Evolutionary conservation across 2,329 filamentous ascomycete genomes (phyloP), one percentile per base, ranked within the genome.

Genomic region (Aspergillus sp.): DNA sequence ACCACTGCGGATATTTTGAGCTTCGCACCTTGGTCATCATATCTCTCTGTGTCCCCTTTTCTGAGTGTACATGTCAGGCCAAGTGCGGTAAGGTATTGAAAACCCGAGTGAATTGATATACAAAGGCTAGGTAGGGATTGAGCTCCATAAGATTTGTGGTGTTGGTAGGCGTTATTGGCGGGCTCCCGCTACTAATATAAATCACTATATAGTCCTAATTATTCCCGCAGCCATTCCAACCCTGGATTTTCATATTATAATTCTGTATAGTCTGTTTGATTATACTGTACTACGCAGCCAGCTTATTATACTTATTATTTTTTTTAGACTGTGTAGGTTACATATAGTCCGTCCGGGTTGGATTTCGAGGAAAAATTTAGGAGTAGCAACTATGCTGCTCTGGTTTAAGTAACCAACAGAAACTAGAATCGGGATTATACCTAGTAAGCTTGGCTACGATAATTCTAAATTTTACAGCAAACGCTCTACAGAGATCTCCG

Each of bases 201-300:
- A 38, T 38, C 11, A 38, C 11, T 10, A 10, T 38, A 38, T 30
- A 8, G 13, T 14, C 41, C 33, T 16, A 51, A 11, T 77, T 53
- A 19, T 60, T 47, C 8, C 59, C 44, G 51, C 74, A 76, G 10
- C 70, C 71, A 13, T 46, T 60, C 71, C 70, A 75, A 14, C 66
- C 73, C 74, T 73, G 76, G 6, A 74, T 76, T 1, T 69, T 61
- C 26, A 64, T 66, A 51, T 77, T 76, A 16, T 62, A 68, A 3
- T 46, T 47, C 13, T 70, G 61, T n/a, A 80, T 63, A 2, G 74
- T 62, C 5, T 49, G 9, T 10, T n/a, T 35, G 14, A n/a, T 35
- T 4, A 44, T 24, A 16, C 47, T 35, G 47, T 49, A 49, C 17
- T 26, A 13, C 7, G 40, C 47, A 36, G 47, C 38, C 26, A 49